These are phyloP conservation scores for Verticillium nubilum DNA, from an alignment of 2,329 filamentous ascomycete genomes.

Conservation along the genomic window DNA sequence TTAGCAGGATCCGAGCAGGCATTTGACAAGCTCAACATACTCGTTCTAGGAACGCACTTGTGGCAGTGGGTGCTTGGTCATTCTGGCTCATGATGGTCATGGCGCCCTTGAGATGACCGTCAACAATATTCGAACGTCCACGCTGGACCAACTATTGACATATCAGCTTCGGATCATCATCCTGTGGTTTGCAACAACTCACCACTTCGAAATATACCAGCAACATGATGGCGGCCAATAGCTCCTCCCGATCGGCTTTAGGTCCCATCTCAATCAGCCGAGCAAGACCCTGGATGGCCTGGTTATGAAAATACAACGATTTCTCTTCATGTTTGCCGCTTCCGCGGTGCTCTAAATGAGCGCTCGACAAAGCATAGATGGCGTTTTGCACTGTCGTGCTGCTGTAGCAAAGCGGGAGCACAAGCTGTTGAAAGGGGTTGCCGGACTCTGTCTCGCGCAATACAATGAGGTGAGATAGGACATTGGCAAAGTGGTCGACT, in stretches of 20 bases:
- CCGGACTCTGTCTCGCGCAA: slow-evolving; percentile 53
- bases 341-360: slow-evolving; percentile 66
- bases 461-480: slow-evolving; percentile 59
- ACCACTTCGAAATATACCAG: slow-evolving; percentile 61
- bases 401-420: slow-evolving; percentile 51
- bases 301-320: slow-evolving; percentile 54
- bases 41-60: slow-evolving; percentile 52
- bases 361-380: slow-evolving; percentile 77
- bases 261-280: slow-evolving; percentile 49
- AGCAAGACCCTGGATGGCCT: slow-evolving; percentile 52
- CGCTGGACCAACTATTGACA: slow-evolving; percentile 51
- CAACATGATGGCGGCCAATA: slow-evolving; percentile 56
- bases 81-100: slow-evolving; percentile 53
- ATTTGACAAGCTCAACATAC: slow-evolving; percentile 25
- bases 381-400: slow-evolving; percentile 68
- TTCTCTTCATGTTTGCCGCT: slow-evolving; percentile 50
- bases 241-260: slow-evolving; percentile 47
- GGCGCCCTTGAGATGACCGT: slow-evolving; percentile 56
- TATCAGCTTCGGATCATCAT: not conserved
- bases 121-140: slow-evolving; percentile 53
- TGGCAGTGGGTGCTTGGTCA: slow-evolving; percentile 39
- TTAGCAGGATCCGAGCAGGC: not conserved
- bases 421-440: slow-evolving; percentile 58
- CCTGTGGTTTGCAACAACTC: slow-evolving; percentile 20
- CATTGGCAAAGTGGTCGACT: slow-evolving; percentile 59